These are phyloP conservation scores for Pythium utonaiense DNA, from an alignment of 352 stramenopile genomes.

Conservation along the genomic window DNA sequence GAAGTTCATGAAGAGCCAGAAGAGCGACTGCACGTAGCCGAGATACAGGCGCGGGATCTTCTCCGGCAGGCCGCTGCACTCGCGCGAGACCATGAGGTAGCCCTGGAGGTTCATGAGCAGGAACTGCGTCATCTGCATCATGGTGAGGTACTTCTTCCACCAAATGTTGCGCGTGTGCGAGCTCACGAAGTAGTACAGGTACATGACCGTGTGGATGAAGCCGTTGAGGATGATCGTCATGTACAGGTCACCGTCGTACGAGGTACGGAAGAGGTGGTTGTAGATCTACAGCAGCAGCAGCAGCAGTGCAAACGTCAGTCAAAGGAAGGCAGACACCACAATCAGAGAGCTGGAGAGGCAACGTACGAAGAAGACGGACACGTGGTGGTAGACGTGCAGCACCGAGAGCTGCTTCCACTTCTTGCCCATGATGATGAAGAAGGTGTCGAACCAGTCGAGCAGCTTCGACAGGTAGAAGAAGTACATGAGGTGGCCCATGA, in stretches of 20 bases:
- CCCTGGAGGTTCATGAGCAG: constrained; percentile 52
- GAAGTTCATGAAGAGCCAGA: constrained; percentile 94
- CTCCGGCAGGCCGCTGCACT: constrained; percentile 57
- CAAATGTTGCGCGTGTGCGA: constrained; percentile 94
- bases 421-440: constrained; percentile 98
- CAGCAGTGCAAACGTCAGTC: neutral
- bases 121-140: constrained; percentile 93
- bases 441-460: constrained; percentile 90
- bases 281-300: constrained; percentile 58
- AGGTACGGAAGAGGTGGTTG: constrained; percentile 88
- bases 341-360: neutral
- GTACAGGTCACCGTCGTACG: constrained; percentile 94
- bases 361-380: constrained; percentile 86
- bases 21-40: constrained; percentile 93
- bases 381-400: constrained; percentile 95
- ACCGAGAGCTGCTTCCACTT: constrained; percentile 94
- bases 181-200: constrained; percentile 96
- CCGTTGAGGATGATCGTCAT: constrained; percentile 93
- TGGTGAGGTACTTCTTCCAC: constrained; percentile 94
- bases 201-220: constrained; percentile 97
- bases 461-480: constrained; percentile 99
- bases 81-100: constrained; percentile 53
- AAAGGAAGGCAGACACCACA: neutral
- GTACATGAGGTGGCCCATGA: constrained; percentile 95
- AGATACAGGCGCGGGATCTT: constrained; percentile 82